Evolutionary conservation across 495 filamentous ascomycete genomes (phyloP).

Genomic region (Aspergillus funiculosus): DNA sequence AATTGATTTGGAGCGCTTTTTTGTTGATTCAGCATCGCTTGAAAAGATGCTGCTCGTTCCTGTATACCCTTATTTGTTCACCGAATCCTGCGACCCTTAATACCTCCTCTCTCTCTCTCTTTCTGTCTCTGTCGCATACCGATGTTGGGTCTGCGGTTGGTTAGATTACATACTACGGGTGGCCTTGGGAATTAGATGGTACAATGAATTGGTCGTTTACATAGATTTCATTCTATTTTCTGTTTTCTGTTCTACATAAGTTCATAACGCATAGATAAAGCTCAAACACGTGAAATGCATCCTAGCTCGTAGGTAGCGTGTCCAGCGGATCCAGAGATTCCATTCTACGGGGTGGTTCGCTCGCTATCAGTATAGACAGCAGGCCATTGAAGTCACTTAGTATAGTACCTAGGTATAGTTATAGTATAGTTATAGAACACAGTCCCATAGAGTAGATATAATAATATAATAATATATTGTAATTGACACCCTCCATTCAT

Average conservation of each 20-base stretch:
- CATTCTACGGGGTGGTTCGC: too few species aligned
- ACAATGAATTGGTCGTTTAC: slow-evolving; percentile 4
- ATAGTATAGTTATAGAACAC: too few species aligned
- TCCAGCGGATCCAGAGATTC: too few species aligned
- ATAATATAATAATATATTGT: too few species aligned
- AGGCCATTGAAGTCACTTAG: too few species aligned
- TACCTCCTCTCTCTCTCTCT: slow-evolving; percentile 13
- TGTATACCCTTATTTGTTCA: slow-evolving; percentile 22
- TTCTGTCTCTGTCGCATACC: slow-evolving; percentile 17
- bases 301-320: too few species aligned
- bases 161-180: slow-evolving; percentile 12
- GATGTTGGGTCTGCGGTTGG: slow-evolving; percentile 12
- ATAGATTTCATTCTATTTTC: background rate
- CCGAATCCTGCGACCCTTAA: slow-evolving; percentile 13
- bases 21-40: slow-evolving; percentile 15
- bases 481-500: too few species aligned
- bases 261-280: too few species aligned
- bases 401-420: too few species aligned
- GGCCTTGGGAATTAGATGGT: slow-evolving; percentile 18
- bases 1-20: slow-evolving; percentile 33
- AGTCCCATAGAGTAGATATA: too few species aligned
- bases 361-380: too few species aligned
- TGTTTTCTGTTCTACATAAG: background rate
- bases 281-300: too few species aligned
- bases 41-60: slow-evolving; percentile 21